Percentiles rank a stretch among this genome's conserved stretches.
These are phyloP conservation scores for Colletotrichum navitas DNA, from an alignment of 2,329 filamentous ascomycete genomes.

Conservation along the genomic window DNA sequence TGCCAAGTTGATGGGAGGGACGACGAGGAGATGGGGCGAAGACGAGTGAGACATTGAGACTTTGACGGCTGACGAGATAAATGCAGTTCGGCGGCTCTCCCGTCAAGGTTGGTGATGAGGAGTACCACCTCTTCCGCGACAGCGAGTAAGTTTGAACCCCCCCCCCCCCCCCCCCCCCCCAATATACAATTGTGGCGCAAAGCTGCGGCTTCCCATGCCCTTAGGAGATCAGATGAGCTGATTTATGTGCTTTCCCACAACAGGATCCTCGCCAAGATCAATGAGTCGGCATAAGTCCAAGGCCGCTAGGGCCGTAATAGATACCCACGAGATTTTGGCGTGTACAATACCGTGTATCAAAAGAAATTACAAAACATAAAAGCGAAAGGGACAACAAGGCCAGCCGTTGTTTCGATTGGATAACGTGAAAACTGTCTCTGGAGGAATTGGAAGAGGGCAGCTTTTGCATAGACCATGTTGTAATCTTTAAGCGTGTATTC, in stretches of 20 bases:
- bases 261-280: slow-evolving; percentile 99
- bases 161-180: too few relatives aligned
- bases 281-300: slow-evolving; percentile 70
- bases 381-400: slow-evolving; percentile 1
- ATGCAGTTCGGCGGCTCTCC: slow-evolving; percentile 89
- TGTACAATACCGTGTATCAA: slow-evolving; percentile 50
- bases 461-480: slow-evolving; percentile 19
- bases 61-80: slow-evolving; percentile 18
- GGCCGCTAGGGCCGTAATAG: slow-evolving; percentile 40
- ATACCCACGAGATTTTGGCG: slow-evolving; percentile 41
- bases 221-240: slow-evolving; percentile 37
- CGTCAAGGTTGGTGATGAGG: slow-evolving; percentile 97
- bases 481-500: background rate
- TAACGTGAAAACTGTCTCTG: background rate
- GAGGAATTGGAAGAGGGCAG: background rate
- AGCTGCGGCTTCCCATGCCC: background rate
- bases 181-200: background rate
- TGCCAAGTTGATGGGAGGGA: background rate
- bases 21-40: background rate
- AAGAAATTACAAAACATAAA: slow-evolving; percentile 41
- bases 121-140: slow-evolving; percentile 96
- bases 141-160: slow-evolving; percentile 90
- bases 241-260: background rate
- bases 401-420: background rate
- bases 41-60: background rate